These are phyloP conservation scores for Phytopythium oedochilum DNA, from an alignment of 352 stramenopile genomes.

Conservation along the genomic window DNA sequence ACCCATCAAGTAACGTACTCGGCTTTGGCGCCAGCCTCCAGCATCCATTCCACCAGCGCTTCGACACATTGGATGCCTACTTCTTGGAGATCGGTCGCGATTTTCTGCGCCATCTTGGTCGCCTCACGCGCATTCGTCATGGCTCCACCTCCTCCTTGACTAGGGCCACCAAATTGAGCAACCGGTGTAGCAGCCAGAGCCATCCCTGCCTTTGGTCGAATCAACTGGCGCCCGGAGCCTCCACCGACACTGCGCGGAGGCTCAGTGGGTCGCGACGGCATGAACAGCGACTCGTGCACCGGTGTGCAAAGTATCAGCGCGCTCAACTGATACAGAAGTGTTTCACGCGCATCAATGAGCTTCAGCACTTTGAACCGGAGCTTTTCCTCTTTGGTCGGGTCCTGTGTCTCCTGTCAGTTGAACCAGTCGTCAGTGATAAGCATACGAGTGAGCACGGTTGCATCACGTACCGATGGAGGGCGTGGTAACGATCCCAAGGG, in stretches of 20 bases:
- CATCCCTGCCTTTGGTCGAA: slow-evolving; percentile 41
- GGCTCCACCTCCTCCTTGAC: slow-evolving; percentile 5
- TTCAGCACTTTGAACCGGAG: slow-evolving; percentile 68
- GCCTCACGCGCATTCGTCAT: slow-evolving; percentile 72
- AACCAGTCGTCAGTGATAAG: background rate
- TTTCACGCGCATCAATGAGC: slow-evolving; percentile 59
- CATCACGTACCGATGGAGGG: slow-evolving; percentile 20
- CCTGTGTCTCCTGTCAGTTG: slow-evolving; percentile 15
- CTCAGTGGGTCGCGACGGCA: slow-evolving; percentile 37
- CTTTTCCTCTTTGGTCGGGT: slow-evolving; percentile 56
- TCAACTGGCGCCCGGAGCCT: slow-evolving; percentile 21
- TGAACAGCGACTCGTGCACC: slow-evolving; percentile 45
- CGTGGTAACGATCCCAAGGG: slow-evolving; percentile 28
- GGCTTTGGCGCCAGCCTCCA: slow-evolving; percentile 58
- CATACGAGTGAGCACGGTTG: background rate
- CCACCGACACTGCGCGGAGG: slow-evolving; percentile 13
- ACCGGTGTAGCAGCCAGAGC: slow-evolving; percentile 24
- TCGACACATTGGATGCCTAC: slow-evolving; percentile 71
- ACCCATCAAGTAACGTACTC: slow-evolving; percentile 33
- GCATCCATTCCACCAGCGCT: slow-evolving; percentile 77
- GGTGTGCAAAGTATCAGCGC: slow-evolving; percentile 67
- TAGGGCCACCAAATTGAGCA: slow-evolving; percentile 7
- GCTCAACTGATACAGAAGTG: slow-evolving; percentile 64
- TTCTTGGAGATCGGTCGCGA: slow-evolving; percentile 58
- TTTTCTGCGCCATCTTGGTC: slow-evolving; percentile 63